phyloP scores from a whole-genome alignment of 805 yeast species.

The Novakomyces olei region DNA sequence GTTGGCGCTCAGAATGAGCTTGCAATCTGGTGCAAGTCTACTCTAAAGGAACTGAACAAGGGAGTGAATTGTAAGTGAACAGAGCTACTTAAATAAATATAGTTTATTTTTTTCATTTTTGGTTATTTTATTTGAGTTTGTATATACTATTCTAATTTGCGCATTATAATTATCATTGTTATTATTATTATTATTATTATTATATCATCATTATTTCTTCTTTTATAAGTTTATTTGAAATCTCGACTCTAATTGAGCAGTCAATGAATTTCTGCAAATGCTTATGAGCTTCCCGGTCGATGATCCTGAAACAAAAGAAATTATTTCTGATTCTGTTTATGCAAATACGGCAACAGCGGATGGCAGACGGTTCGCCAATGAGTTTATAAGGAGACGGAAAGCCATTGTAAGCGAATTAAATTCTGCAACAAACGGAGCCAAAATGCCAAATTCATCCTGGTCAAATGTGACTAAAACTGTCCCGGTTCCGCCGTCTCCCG shows the following conservation, averaged over 20 bases:
- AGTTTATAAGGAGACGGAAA: slow-evolving; percentile 58
- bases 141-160: too few relatives aligned
- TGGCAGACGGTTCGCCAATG: slow-evolving; percentile 83
- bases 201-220: slow-evolving; percentile 4
- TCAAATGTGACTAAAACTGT: too few relatives aligned
- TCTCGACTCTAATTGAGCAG: too few relatives aligned
- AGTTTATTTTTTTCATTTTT: too few relatives aligned
- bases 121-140: too few relatives aligned
- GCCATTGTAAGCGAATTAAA: slow-evolving; percentile 43
- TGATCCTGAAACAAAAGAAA: slow-evolving; percentile 50
- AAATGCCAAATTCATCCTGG: too few relatives aligned
- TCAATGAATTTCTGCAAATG: slow-evolving; percentile 58
- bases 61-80: slow-evolving; percentile 41
- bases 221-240: slow-evolving; percentile 17
- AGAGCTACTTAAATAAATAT: too few relatives aligned
- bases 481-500: slow-evolving; percentile 11
- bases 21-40: slow-evolving; percentile 19
- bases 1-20: slow-evolving; percentile 10
- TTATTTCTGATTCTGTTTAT: slow-evolving; percentile 80
- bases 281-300: slow-evolving; percentile 54
- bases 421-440: slow-evolving; percentile 4
- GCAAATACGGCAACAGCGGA: slow-evolving; percentile 77
- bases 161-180: too few relatives aligned
- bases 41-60: slow-evolving; percentile 33
- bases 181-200: too few relatives aligned